phyloP scores from a whole-genome alignment of 78 protist species.

The Cavenderia fasciculata region DNA sequence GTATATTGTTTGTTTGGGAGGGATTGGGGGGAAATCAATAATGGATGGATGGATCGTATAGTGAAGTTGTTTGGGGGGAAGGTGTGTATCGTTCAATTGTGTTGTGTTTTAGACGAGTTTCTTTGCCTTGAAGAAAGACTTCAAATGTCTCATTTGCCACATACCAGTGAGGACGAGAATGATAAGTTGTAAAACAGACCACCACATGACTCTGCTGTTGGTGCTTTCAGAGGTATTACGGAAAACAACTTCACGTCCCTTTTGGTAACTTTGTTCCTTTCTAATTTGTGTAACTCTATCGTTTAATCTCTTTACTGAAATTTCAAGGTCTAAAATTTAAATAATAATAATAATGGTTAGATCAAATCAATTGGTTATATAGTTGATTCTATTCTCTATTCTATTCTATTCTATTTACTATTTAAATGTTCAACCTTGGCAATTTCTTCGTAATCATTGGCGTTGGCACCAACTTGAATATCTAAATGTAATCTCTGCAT shows the following conservation, averaged over 20 bases:
- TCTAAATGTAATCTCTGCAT: slow-evolving; percentile 74
- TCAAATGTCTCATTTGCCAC: slow-evolving; percentile 80
- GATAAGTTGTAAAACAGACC: slow-evolving; percentile 67
- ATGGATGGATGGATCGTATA: not conserved
- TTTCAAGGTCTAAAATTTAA: slow-evolving; percentile 49
- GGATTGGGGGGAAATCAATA: not conserved
- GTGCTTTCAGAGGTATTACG: slow-evolving; percentile 77
- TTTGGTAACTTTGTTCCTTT: slow-evolving; percentile 81
- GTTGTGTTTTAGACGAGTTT: slow-evolving; percentile 33
- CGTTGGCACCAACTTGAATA: slow-evolving; percentile 72
- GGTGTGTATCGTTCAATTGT: not conserved
- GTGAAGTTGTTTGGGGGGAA: not conserved
- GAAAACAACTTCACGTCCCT: slow-evolving; percentile 55
- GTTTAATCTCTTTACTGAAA: slow-evolving; percentile 59
- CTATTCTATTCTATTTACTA: slow-evolving; percentile 2
- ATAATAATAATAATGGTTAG: not conserved
- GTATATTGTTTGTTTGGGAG: not conserved
- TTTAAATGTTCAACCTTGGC: slow-evolving; percentile 68
- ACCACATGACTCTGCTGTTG: slow-evolving; percentile 79
- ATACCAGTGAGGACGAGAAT: slow-evolving; percentile 60
- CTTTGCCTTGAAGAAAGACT: slow-evolving; percentile 71
- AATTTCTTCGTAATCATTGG: slow-evolving; percentile 77
- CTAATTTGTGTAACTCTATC: slow-evolving; percentile 76
- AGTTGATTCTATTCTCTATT: not conserved
- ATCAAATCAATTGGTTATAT: not conserved